Evolutionary conservation across 805 yeast genomes (phyloP), one percentile per base, ranked within the genome.

Genomic region (Lachancea mirantina): DNA sequence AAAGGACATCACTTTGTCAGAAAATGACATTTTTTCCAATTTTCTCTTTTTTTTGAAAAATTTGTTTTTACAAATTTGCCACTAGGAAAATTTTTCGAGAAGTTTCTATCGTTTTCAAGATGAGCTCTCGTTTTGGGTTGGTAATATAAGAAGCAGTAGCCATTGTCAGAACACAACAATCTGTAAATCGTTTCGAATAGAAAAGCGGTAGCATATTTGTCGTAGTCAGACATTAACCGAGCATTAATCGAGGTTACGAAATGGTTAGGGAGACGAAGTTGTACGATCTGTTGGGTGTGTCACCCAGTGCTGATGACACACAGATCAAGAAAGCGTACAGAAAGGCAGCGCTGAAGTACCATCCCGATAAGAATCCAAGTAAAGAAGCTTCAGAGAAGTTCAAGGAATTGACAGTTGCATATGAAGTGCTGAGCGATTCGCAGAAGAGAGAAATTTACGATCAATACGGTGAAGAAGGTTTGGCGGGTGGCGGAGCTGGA

Each of bases 401-500:
- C 63, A 89, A 89, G 62, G 95, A 85, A 57, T 72, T 85, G 51
- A 78, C 89, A 4, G 74, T 75, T 40, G 96, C 96, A 5, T 75
- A 89, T 57, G 97, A 89, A 62, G 68, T 85, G n/a, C 68, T 89
- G 43, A 72, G 84, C 8, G 96, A 88, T 55, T 67, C 79, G 11
- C 82, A 88, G 55, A 92, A 88, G 68, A 83, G 97, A 67, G 84
- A 79, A 22, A 49, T 80, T 3, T 89, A 89, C 57, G 97, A 92
- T 63, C 76, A 74, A 44, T 85, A 74, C 55, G 99, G 99, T 61
- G 81, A 79, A 58, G 96, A 87, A 52, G 99, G 98, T 36, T 68
- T 92, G 48, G 68, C 67, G 37, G 92, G 88, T 44, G 84, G 75
- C 40, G 89, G 84, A 35, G 74, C 76, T 40, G 30, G 23, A 9